phyloP scores from a whole-genome alignment of 192 early-diverging fungal species.

The Backusella luteola region DNA sequence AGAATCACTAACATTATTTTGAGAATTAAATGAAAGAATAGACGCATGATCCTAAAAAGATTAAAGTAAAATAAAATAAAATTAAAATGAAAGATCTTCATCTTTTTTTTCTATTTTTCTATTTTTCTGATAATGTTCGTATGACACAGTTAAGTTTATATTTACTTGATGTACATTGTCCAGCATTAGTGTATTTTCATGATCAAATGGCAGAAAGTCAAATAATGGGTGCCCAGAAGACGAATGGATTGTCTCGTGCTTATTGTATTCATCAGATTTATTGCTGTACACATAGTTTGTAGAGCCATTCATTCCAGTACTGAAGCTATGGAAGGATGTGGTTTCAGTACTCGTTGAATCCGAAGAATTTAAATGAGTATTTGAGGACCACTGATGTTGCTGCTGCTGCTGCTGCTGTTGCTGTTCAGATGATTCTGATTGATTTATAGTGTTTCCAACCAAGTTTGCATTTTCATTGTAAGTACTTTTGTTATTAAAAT shows the following conservation, averaged over 20 bases:
- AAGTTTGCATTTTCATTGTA: background rate
- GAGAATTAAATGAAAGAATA: background rate
- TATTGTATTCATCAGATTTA: conserved; percentile 4
- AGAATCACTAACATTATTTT: background rate
- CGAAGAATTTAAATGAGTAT: background rate
- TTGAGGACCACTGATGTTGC: background rate
- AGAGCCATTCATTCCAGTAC: background rate
- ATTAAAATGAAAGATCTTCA: too few relatives aligned
- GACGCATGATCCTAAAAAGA: background rate
- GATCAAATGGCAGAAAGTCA: background rate
- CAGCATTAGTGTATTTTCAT: background rate
- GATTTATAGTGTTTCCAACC: background rate
- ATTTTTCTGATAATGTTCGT: background rate
- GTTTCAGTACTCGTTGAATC: background rate
- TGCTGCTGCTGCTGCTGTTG: background rate
- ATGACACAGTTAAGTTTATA: background rate
- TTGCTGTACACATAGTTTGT: background rate
- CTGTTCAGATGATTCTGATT: conserved; percentile 2
- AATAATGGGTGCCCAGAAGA: background rate
- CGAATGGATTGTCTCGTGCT: background rate
- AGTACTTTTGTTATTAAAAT: conserved; percentile 7
- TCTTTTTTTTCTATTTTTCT: background rate
- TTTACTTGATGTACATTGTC: conserved; percentile 5
- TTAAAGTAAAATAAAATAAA: background rate
- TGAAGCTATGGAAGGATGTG: background rate